Conservation (phyloP, 495 filamentous ascomycete genomes). For the Baudoinia panamericana region DNA sequence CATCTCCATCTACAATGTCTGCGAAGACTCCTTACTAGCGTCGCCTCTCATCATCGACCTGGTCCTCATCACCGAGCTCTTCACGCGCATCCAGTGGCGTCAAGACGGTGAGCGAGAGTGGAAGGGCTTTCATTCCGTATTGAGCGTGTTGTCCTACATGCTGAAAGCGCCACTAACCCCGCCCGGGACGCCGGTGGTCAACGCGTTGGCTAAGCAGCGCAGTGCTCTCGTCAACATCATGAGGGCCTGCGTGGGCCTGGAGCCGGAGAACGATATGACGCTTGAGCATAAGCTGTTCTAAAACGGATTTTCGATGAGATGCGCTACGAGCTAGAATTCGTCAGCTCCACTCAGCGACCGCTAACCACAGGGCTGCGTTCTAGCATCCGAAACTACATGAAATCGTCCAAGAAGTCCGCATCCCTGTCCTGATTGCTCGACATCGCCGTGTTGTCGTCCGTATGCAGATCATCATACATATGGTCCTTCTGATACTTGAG, state of each 20-base stretch:
- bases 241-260: conserved; percentile 91
- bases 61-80: conserved; percentile 83
- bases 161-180: conserved; percentile 96
- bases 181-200: conserved; percentile 90
- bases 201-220: conserved; percentile 92
- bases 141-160: conserved; percentile 98
- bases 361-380: background rate
- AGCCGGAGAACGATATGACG: conserved; percentile 98
- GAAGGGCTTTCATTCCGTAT: conserved; percentile 91
- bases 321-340: background rate
- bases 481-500: conserved; percentile 89
- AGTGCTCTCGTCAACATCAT: conserved; percentile 94
- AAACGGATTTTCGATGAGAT: background rate
- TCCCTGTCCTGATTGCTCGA: conserved; percentile 56
- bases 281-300: conserved; percentile 97
- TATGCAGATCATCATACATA: conserved; percentile 78
- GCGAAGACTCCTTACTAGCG: conserved; percentile 95
- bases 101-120: conserved; percentile 51
- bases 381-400: conserved; percentile 40
- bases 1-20: conserved; percentile 96
- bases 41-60: conserved; percentile 96
- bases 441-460: conserved; percentile 49
- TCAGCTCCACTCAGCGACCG: background rate
- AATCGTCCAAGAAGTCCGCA: conserved; percentile 55
- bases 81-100: conserved; percentile 95